Conservation (phyloP, 805 yeast genomes). For the Ogataea trehaloabstinens region DNA sequence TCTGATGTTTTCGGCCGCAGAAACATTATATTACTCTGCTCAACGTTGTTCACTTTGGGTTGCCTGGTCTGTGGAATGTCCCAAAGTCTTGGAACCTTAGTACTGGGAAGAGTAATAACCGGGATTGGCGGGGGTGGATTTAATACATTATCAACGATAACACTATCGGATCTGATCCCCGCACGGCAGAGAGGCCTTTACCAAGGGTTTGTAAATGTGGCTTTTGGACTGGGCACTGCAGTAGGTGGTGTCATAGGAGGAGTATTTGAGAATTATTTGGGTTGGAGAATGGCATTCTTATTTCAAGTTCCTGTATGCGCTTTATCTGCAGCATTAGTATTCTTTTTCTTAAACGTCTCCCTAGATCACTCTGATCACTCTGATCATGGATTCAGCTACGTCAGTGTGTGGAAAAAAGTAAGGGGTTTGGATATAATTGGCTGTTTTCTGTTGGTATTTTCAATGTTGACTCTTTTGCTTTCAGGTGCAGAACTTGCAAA, state of each 20-base stretch:
- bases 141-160: constrained; percentile 67
- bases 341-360: constrained; percentile 36
- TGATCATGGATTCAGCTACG: constrained; percentile 42
- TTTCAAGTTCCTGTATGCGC: constrained; percentile 52
- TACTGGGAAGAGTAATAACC: constrained; percentile 64
- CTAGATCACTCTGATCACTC: constrained; percentile 52
- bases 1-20: constrained; percentile 54
- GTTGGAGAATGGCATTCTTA: constrained; percentile 66
- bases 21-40: constrained; percentile 33
- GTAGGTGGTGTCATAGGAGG: constrained; percentile 71
- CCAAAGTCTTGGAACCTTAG: constrained; percentile 38
- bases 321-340: constrained; percentile 38
- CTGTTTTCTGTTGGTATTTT: constrained; percentile 52
- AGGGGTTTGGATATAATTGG: constrained; percentile 69
- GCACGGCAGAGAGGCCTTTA: constrained; percentile 73
- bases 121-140: constrained; percentile 92
- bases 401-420: constrained; percentile 45
- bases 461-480: constrained; percentile 57
- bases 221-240: constrained; percentile 74
- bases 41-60: constrained; percentile 36
- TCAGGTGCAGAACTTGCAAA: constrained; percentile 68
- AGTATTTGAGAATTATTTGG: constrained; percentile 44
- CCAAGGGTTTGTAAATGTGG: constrained; percentile 78
- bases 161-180: constrained; percentile 74
- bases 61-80: constrained; percentile 41